Evolutionary conservation across 495 filamentous ascomycete species (phyloP).

Genomic region (Tuber borchii): DNA sequence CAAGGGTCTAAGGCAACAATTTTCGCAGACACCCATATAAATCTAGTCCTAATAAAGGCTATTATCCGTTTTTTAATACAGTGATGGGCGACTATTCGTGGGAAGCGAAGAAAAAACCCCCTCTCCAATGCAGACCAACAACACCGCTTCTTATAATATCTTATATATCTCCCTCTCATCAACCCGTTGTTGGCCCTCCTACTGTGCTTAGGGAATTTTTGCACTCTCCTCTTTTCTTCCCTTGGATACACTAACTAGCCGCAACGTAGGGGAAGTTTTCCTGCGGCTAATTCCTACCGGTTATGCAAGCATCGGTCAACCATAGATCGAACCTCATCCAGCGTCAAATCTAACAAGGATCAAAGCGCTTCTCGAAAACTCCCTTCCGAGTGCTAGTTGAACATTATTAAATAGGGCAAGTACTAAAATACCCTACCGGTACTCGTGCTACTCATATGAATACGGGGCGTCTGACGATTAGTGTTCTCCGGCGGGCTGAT

Average conservation of each 20-base stretch:
- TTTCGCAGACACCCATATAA: not conserved
- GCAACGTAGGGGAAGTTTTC: not conserved
- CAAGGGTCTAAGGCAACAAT: not conserved
- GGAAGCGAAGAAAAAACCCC: not conserved
- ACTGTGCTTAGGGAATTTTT: not conserved
- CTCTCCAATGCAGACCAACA: not conserved
- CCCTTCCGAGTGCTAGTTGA: not conserved
- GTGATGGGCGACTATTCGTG: not conserved
- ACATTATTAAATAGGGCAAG: not conserved
- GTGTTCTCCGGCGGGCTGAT: not conserved
- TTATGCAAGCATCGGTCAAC: not conserved
- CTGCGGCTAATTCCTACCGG: constrained; percentile 1
- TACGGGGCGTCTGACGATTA: not conserved
- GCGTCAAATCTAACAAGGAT: constrained; percentile 1
- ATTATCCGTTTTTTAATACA: not conserved
- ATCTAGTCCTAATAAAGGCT: not conserved
- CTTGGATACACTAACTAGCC: not conserved
- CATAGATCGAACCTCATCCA: not conserved
- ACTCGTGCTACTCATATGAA: not conserved
- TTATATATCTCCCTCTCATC: not conserved
- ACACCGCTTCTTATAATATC: not conserved
- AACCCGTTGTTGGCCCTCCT: not conserved
- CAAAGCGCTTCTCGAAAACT: not conserved
- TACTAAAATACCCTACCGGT: not conserved
- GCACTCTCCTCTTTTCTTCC: not conserved